Base-by-base conservation (phyloP, 2,329 filamentous ascomycete genomes). In the Neofusicoccum sp. region DNA sequence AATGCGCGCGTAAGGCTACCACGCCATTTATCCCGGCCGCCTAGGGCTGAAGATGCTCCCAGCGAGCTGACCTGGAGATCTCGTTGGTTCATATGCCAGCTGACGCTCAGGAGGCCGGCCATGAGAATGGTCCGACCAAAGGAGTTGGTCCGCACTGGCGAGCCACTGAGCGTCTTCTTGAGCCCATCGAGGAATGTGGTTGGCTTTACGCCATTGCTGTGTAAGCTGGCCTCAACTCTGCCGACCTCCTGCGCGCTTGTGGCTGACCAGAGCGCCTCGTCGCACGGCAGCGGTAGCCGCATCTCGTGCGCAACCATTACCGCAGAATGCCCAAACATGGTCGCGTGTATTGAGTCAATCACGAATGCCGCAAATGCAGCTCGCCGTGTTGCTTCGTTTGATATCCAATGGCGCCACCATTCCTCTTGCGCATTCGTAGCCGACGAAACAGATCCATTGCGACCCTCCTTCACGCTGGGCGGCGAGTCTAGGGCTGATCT, bases 291-390 rank as follows among this genome's bases (percentile, higher is more conserved):
- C 0, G 92, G 91, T 7, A 98, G 81, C 53, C 91, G 86, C 85
- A 99, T 91, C 75, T 98, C 95, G 69, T 98, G 93, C 2, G 93
- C 92, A 6, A 96, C 92, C 93, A 98, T 97, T 44, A 96, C 92
- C 0, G 91, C 93, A 3, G 93, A 95, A 74, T 98, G 95, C 0
- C 93, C 95, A 74, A 98, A 98, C 89, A 99, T 97, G 30, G 92
- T 96, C 1, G 93, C 92, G 74, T 99, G 95, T 1, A 93, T 96
- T 4, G 93, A 96, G 73, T 99, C 95, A 65, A 98, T 88, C 44
- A 97, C 86, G 71, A 98, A 98, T 0, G 95, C 95, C 0, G 90
- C 92, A 76, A 97, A 98, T 0, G 93, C 95, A 3, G 89, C 91
- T 62, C 95, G 86, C 31, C 91, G 84, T 0, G 93, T 98, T 1